Evolutionary conservation across 2,329 filamentous ascomycete species (phyloP), one percentile per base, ranked within the genome.

Genomic region (Mollisia scopiformis): DNA sequence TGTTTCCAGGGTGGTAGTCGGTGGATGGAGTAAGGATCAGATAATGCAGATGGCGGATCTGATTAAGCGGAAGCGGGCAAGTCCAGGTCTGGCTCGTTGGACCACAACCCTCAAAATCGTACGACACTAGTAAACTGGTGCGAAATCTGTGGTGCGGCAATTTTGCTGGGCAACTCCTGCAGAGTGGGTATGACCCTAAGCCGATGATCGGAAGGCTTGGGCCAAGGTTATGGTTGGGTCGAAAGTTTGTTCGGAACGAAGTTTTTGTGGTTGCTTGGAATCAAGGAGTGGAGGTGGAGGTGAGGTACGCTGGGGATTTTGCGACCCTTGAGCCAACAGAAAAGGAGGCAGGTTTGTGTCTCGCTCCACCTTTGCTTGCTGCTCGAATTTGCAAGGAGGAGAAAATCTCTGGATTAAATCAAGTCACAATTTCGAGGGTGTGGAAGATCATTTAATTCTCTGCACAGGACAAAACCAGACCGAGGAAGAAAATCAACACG

Each of bases 1-100:
- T 43, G 33, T 3, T 37, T 6, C 4, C 4, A 37, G 33, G 33
- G 33, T 6, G 6, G 21, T 19, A 59, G 14, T n/a, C n/a, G n/a
- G 31, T 33, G 33, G 11, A n/a, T 55, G 14, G 39, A 54, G 35
- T 16, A 7, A 52, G 39, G 52, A 65, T 61, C 58, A 54, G 63
- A 65, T 59, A 55, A 65, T 53, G 63, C 61, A 56, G 43, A n/a
- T 37, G 11, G 28, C 25, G 43, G 59, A 64, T 64, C 59, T 59
- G 62, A 62, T 62, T 64, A 64, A 49, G 46, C 57, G 57, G 59
- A 41, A 46, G 47, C 31, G 23, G 23, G 49, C 5, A 16, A 25
- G 27, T 27, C 2, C 23, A 25, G 11, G 41, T 10, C 39, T 43
- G 6, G n/a, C 10, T 41, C 47, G 27, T 33, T 30, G 27, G 47